Evolutionary conservation across 768 basidiomycete genomes (phyloP).

Genomic region (Lanmaoa rubissima): DNA sequence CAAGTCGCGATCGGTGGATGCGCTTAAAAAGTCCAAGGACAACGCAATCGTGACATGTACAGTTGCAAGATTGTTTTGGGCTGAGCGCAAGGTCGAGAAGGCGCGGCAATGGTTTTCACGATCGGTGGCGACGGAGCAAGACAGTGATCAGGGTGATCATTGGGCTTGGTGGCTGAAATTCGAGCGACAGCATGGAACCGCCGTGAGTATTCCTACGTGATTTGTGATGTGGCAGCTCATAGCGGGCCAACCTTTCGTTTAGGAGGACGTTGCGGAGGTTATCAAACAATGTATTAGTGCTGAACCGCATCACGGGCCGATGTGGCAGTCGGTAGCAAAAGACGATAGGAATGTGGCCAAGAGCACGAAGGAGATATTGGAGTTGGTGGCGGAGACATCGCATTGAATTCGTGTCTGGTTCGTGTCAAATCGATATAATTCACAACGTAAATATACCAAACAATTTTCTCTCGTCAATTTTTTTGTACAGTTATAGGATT

Average conservation of each 20-base stretch:
- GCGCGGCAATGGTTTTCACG: slow-evolving; percentile 92
- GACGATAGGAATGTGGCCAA: slow-evolving; percentile 73
- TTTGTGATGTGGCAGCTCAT: neutral
- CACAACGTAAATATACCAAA: too few relatives aligned
- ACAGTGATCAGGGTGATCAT: slow-evolving; percentile 74
- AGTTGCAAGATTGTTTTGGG: slow-evolving; percentile 92
- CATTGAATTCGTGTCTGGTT: slow-evolving; percentile 12
- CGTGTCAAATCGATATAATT: too few relatives aligned
- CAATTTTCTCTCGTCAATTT: too few relatives aligned
- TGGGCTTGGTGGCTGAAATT: slow-evolving; percentile 99
- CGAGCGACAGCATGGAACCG: slow-evolving; percentile 86
- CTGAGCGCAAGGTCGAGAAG: slow-evolving; percentile 92
- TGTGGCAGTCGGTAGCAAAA: slow-evolving; percentile 86
- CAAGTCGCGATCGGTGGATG: slow-evolving; percentile 88
- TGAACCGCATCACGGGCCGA: slow-evolving; percentile 80
- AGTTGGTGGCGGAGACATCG: slow-evolving; percentile 56
- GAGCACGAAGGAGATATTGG: slow-evolving; percentile 61
- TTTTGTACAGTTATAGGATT: too few relatives aligned
- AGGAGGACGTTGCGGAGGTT: slow-evolving; percentile 73
- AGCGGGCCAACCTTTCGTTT: neutral
- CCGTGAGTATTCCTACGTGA: slow-evolving; percentile 42
- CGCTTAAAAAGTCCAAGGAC: slow-evolving; percentile 88
- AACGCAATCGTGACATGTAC: slow-evolving; percentile 86
- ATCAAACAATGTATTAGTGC: slow-evolving; percentile 65
- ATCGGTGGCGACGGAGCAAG: slow-evolving; percentile 56